Conservation (phyloP, 83 land plant genomes). For the Picea abies region DNA sequence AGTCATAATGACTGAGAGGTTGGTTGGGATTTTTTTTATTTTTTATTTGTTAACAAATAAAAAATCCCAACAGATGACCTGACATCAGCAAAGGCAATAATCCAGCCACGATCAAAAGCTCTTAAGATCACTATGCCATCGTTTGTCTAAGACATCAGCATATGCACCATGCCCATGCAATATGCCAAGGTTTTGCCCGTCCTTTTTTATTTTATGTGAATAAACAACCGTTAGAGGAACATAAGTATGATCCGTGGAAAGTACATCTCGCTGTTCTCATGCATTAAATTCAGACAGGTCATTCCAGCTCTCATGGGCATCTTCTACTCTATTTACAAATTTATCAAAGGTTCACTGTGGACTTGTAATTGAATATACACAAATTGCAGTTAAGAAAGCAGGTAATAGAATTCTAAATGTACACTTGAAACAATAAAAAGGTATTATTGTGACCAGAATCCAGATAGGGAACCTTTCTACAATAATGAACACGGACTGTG, state of each 20-base stretch:
- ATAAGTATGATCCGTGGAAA: constrained; percentile 56
- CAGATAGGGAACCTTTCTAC: no score
- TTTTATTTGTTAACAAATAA: not conserved
- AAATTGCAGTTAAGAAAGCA: no score
- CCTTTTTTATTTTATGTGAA: constrained; percentile 45
- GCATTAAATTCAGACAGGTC: constrained; percentile 79
- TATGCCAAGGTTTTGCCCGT: constrained; percentile 67
- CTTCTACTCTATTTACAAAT: no score
- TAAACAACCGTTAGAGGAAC: constrained; percentile 89
- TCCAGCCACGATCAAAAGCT: constrained; percentile 98
- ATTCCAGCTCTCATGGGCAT: constrained; percentile 42
- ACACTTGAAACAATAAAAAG: no score
- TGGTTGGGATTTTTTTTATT: no score
- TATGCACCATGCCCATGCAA: constrained; percentile 94
- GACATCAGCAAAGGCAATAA: constrained; percentile 95
- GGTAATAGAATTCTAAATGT: no score
- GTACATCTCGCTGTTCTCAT: constrained; percentile 66
- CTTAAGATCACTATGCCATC: constrained; percentile 81
- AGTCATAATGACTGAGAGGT: no score
- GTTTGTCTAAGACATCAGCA: constrained; percentile 82
- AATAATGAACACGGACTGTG: no score
- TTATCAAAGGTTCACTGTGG: no score
- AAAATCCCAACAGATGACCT: constrained; percentile 49
- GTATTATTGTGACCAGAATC: no score
- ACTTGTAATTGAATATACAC: no score